Evolutionary conservation across 495 filamentous ascomycete species (phyloP), one percentile per base, ranked within the genome.

Genomic region (Podospora comata): DNA sequence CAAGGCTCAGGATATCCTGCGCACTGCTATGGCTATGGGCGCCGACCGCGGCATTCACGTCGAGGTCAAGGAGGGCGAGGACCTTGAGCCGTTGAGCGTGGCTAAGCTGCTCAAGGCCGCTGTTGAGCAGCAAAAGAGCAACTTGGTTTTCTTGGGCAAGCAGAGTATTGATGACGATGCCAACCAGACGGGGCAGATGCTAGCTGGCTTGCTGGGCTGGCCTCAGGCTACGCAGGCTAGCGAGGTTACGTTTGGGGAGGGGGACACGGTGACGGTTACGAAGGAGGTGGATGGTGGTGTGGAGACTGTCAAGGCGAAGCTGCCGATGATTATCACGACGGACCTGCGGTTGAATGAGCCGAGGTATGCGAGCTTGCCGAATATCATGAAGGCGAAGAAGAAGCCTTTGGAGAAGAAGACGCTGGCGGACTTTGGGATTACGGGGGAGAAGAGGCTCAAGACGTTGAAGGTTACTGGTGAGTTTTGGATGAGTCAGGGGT

Each of bases 311-410:
- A 83, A 85, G 74, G 88, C 90, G 19, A 89, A 89, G 82, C 77
- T 99, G 79, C 95, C 95, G 0, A 85, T 96, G 89, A 80, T 99
- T 23, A 89, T 99, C 67, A 99, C 95, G 68, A 96, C 95, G 68
- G 95, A 99, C 87, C 78, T 99, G 80, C 83, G 95, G 57, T 81
- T 99, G 80, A 98, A 99, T 78, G 91, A 96, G 86, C 96, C 95
- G 65, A 81, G 96, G 63, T 99, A 97, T 80, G 94, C 93, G 63
- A 96, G 87, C 78, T 77, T 99, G 85, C 94, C 92, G 72, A 97
- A 97, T 80, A 98, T 99, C 68, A 99, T 99, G 96, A 98, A 97
- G 88, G 95, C 95, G 65, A 98, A 98, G 91, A 99, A 98, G 91
- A 99, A 98, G 89, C 90, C 90, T 73, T 74, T 99, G 72, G 92